Percentiles rank a stretch among this genome's conserved stretches.
phyloP scores from a whole-genome alignment of 495 filamentous ascomycete genomes.

The Penicillium silybi region DNA sequence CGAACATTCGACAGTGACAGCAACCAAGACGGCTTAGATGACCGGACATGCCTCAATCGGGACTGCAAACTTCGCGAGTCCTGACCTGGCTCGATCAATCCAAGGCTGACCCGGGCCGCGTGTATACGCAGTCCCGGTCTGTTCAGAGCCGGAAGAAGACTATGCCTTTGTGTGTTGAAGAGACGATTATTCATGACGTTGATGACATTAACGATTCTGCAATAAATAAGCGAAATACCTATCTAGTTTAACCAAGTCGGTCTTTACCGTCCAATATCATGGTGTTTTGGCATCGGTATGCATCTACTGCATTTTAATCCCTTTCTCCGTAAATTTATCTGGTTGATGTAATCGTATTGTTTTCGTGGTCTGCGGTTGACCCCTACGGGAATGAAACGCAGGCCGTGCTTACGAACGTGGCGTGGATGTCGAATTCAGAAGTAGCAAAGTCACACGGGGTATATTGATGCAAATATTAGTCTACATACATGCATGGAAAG shows the following conservation, averaged over 20 bases:
- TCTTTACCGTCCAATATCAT: slow-evolving; percentile 10
- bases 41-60: neutral
- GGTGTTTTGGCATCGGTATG: neutral
- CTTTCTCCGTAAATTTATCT: neutral
- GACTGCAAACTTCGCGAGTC: neutral
- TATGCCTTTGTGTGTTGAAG: slow-evolving; percentile 20
- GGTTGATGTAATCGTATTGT: neutral
- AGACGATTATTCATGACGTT: slow-evolving; percentile 36
- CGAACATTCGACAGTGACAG: neutral
- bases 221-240: slow-evolving; percentile 1
- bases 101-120: neutral
- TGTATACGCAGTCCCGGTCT: slow-evolving; percentile 2
- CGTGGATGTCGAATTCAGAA: no score
- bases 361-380: no score
- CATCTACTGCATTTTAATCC: neutral
- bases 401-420: no score
- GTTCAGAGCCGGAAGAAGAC: slow-evolving; percentile 6
- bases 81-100: neutral
- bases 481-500: neutral
- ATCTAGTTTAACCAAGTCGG: slow-evolving; percentile 18
- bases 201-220: slow-evolving; percentile 25
- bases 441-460: neutral
- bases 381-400: no score
- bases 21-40: neutral
- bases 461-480: neutral